Conservation (phyloP, 345 rosid genomes). For the Gossypium anomalum region DNA sequence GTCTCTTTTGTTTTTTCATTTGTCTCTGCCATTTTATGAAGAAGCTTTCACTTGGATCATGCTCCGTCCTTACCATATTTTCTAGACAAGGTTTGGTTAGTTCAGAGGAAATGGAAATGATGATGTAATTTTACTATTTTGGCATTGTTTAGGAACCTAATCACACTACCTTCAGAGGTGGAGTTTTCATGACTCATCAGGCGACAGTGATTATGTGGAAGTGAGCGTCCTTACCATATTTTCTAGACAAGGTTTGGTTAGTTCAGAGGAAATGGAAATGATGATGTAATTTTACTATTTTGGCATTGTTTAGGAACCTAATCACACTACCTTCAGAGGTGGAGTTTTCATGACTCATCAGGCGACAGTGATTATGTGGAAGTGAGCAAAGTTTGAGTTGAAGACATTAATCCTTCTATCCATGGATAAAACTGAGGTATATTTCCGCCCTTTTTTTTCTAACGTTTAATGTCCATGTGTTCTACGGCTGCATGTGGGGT, state of each 20-base stretch:
- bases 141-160: neutral
- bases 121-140: neutral
- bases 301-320: neutral
- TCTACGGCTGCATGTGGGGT: neutral
- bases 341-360: slow-evolving; percentile 86
- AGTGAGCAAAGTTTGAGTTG: slow-evolving; percentile 93
- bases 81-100: slow-evolving; percentile 69
- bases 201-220: too few relatives aligned
- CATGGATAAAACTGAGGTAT: slow-evolving; percentile 91
- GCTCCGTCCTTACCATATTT: slow-evolving; percentile 92
- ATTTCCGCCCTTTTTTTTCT: neutral
- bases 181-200: slow-evolving; percentile 85
- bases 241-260: slow-evolving; percentile 73
- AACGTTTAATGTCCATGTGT: neutral
- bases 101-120: neutral
- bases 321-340: slow-evolving; percentile 69
- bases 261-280: neutral
- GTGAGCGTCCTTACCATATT: slow-evolving; percentile 90
- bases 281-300: neutral
- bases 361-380: slow-evolving; percentile 89
- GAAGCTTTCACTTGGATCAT: slow-evolving; percentile 99
- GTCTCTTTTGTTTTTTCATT: neutral
- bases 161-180: slow-evolving; percentile 70
- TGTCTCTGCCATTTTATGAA: slow-evolving; percentile 4
- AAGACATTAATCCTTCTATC: slow-evolving; percentile 65